Evolutionary conservation across 179 eudicot species (phyloP).

Genomic region (Corrigiola litoralis): DNA sequence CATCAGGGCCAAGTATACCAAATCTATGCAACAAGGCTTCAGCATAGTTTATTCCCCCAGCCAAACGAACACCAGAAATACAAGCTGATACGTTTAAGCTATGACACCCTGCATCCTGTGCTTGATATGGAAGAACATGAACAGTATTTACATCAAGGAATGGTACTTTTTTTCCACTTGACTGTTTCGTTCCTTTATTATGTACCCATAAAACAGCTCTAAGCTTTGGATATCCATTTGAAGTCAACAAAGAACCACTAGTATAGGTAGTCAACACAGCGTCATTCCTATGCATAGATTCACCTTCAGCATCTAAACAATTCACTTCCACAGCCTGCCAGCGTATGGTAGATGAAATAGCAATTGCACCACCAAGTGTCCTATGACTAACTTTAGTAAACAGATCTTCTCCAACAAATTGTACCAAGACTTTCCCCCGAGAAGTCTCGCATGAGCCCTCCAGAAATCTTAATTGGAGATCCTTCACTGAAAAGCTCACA

Average conservation of each 20-base stretch:
- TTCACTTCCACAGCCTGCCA: slow-evolving; percentile 85
- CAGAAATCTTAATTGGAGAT: slow-evolving; percentile 67
- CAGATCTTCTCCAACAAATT: slow-evolving; percentile 67
- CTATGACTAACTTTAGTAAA: slow-evolving; percentile 69
- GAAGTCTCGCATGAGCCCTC: slow-evolving; percentile 49
- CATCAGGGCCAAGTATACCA: slow-evolving; percentile 89
- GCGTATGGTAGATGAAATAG: slow-evolving; percentile 57
- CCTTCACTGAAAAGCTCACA: slow-evolving; percentile 56
- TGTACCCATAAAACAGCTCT: slow-evolving; percentile 92
- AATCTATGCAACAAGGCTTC: slow-evolving; percentile 83
- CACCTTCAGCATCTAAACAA: slow-evolving; percentile 57
- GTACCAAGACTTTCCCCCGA: slow-evolving; percentile 73
- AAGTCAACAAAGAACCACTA: slow-evolving; percentile 33
- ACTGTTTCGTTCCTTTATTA: slow-evolving; percentile 30
- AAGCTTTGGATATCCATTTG: slow-evolving; percentile 49
- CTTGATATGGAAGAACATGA: slow-evolving; percentile 78
- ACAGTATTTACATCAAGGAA: slow-evolving; percentile 59
- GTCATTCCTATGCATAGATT: slow-evolving; percentile 30
- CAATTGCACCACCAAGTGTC: slow-evolving; percentile 90
- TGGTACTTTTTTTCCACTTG: slow-evolving; percentile 38
- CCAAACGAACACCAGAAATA: slow-evolving; percentile 83
- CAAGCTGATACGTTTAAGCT: slow-evolving; percentile 80
- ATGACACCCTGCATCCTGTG: slow-evolving; percentile 71
- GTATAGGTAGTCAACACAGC: slow-evolving; percentile 17
- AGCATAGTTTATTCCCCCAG: slow-evolving; percentile 90